These are phyloP conservation scores for Rhododendron vialii DNA, from an alignment of 148 eudicot species.

Conservation along the genomic window DNA sequence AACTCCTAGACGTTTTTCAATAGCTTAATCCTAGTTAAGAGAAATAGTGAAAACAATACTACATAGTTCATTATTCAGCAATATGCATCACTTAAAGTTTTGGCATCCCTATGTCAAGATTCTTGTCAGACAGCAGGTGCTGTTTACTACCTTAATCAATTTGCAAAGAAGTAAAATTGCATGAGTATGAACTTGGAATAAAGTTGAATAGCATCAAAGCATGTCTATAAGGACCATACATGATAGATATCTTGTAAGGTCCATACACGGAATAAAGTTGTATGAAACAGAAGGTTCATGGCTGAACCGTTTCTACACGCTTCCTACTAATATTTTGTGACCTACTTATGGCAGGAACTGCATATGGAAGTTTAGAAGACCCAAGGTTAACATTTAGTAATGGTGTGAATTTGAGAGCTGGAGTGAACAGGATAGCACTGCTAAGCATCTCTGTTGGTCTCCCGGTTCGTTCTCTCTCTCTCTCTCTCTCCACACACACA, in stretches of 20 bases:
- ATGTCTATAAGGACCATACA: neutral
- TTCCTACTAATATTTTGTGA: neutral
- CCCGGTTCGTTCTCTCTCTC: slow-evolving; percentile 55
- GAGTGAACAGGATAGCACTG: slow-evolving; percentile 75
- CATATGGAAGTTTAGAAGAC: slow-evolving; percentile 73
- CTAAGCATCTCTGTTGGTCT: slow-evolving; percentile 97
- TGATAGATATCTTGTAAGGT: neutral
- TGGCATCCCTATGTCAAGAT: neutral
- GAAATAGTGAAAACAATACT: slow-evolving; percentile 2
- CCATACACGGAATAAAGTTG: neutral
- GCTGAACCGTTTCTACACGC: neutral
- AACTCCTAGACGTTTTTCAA: neutral
- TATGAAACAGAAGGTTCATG: neutral
- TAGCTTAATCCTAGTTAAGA: neutral
- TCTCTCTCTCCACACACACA: slow-evolving; percentile 1
- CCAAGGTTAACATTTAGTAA: slow-evolving; percentile 68
- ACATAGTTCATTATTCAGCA: neutral
- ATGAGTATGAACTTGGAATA: neutral
- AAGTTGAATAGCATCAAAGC: neutral
- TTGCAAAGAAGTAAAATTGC: neutral
- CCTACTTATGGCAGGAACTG: slow-evolving; percentile 51
- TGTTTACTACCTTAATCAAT: neutral
- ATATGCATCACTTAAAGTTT: neutral
- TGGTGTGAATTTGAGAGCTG: slow-evolving; percentile 76
- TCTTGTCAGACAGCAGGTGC: neutral